Percentiles rank a stretch among this genome's conserved stretches.
These are phyloP conservation scores for Penicillium fimorum DNA, from an alignment of 495 filamentous ascomycete genomes.

Conservation along the genomic window DNA sequence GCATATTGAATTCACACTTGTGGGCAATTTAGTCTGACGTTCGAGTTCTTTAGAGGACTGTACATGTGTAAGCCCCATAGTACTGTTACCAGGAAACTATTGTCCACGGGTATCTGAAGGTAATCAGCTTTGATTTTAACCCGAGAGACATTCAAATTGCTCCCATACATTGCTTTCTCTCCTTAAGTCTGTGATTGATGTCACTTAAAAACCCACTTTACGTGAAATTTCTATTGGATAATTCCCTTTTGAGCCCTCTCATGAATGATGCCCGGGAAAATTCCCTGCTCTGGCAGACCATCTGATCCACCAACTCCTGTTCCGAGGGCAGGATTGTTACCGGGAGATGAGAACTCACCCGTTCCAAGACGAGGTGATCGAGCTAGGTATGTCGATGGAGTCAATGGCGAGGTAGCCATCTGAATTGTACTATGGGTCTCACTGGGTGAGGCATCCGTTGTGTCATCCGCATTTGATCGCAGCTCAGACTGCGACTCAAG, in stretches of 20 bases:
- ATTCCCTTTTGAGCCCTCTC: conserved; percentile 54
- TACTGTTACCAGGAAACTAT: neutral
- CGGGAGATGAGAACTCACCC: conserved; percentile 13
- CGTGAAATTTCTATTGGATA: conserved; percentile 15
- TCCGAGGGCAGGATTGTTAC: conserved; percentile 22
- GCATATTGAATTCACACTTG: neutral
- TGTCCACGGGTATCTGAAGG: too few relatives aligned
- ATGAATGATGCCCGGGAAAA: conserved; percentile 70
- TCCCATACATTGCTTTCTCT: neutral
- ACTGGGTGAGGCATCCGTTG: neutral
- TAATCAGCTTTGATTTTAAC: neutral
- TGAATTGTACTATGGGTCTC: neutral
- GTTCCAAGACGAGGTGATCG: conserved; percentile 19
- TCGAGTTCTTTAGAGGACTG: neutral
- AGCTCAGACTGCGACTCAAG: neutral
- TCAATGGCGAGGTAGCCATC: conserved; percentile 3
- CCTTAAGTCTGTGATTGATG: neutral
- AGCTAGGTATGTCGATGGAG: conserved; percentile 5
- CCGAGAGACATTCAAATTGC: neutral
- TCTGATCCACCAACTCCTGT: conserved; percentile 41
- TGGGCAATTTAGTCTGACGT: neutral
- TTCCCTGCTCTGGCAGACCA: conserved; percentile 59
- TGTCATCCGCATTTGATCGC: neutral
- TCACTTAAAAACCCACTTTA: neutral
- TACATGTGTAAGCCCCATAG: neutral